Evolutionary conservation across 495 filamentous ascomycete genomes (phyloP).

Genomic region (Penicillium odoratum): DNA sequence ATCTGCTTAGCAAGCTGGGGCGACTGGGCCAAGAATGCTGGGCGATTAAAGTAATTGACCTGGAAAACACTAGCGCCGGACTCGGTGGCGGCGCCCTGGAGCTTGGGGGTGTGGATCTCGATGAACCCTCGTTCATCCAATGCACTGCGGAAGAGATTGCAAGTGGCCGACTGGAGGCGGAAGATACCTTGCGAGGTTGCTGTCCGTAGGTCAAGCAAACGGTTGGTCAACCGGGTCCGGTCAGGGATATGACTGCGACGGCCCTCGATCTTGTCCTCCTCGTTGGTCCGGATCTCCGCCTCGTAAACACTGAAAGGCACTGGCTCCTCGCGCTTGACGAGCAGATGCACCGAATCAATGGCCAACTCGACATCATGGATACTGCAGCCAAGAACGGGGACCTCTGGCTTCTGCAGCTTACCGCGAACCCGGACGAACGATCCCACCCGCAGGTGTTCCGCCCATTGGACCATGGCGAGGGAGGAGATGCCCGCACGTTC

Average conservation of each 20-base stretch:
- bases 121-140: conserved; percentile 73
- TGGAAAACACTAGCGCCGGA: conserved; percentile 91
- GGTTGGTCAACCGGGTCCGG: conserved; percentile 76
- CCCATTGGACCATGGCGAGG: conserved; percentile 64
- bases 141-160: conserved; percentile 74
- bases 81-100: conserved; percentile 86
- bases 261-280: conserved; percentile 46
- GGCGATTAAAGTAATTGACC: conserved; percentile 79
- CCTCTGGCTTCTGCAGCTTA: conserved; percentile 59
- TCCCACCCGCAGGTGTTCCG: conserved; percentile 68
- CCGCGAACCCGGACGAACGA: conserved; percentile 66
- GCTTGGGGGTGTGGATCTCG: conserved; percentile 84
- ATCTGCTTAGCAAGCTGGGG: conserved; percentile 96
- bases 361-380: conserved; percentile 57
- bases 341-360: conserved; percentile 53
- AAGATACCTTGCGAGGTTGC: conserved; percentile 86
- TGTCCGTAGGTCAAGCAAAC: conserved; percentile 83
- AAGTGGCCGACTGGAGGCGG: conserved; percentile 69
- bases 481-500: conserved; percentile 52
- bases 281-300: conserved; percentile 53
- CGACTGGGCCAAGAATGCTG: conserved; percentile 83
- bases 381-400: conserved; percentile 55
- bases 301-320: conserved; percentile 66
- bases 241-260: conserved; percentile 61
- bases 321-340: conserved; percentile 55